Evolutionary conservation across 331 rosid genomes (phyloP).

Genomic region (Phaseolus coccineus): DNA sequence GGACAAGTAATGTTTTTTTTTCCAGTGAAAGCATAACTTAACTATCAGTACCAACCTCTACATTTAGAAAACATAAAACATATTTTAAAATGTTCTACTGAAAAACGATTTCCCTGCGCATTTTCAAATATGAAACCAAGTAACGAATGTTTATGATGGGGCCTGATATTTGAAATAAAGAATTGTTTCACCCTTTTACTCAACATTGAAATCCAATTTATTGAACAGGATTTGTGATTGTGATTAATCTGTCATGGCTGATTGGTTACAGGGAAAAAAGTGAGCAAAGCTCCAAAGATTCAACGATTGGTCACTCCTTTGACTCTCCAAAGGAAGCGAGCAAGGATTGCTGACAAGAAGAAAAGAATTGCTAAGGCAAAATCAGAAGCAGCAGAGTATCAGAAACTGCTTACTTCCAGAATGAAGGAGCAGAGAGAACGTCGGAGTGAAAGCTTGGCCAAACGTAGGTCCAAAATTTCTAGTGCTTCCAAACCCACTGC

Average conservation of each 20-base stretch:
- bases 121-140: not conserved
- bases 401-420: slow-evolving; percentile 50
- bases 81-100: not conserved
- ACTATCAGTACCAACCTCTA: not conserved
- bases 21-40: too few relatives aligned
- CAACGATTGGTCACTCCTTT: slow-evolving; percentile 53
- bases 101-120: not conserved
- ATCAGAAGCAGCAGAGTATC: slow-evolving; percentile 50
- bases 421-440: slow-evolving; percentile 53
- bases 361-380: slow-evolving; percentile 54
- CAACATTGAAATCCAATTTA: not conserved
- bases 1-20: not conserved
- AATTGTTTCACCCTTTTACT: not conserved
- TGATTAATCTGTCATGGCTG: slow-evolving; percentile 2
- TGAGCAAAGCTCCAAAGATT: slow-evolving; percentile 50
- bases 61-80: not conserved
- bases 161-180: not conserved
- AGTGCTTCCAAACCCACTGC: slow-evolving; percentile 45
- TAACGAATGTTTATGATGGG: too few relatives aligned
- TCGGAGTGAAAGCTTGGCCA: slow-evolving; percentile 51
- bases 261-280: slow-evolving; percentile 47
- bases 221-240: not conserved
- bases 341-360: slow-evolving; percentile 52
- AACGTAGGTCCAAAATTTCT: slow-evolving; percentile 49
- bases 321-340: slow-evolving; percentile 55